Evolutionary conservation across 1,284 basidiomycete species (phyloP).

Genomic region (Singerocomus rubriflavus): DNA sequence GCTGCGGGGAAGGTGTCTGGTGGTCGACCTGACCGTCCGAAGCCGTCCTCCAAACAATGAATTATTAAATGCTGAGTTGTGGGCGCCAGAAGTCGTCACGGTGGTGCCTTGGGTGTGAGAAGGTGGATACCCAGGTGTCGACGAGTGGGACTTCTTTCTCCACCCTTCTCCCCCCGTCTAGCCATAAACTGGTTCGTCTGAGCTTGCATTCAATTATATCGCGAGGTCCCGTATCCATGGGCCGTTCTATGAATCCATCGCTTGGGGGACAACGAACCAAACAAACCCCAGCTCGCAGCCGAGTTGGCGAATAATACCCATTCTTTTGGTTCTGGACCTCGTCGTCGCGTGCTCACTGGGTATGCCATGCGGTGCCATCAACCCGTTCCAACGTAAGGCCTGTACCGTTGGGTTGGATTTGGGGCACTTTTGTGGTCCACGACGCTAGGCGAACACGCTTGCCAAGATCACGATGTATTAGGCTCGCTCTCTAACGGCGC

Average conservation of each 20-base stretch:
- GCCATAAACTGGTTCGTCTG: not conserved
- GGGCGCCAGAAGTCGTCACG: too few species aligned
- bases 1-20: too few species aligned
- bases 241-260: slow-evolving; percentile 1
- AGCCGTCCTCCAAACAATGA: too few species aligned
- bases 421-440: not conserved
- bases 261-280: not conserved
- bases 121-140: not conserved
- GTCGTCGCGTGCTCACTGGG: not conserved
- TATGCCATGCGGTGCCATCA: not conserved
- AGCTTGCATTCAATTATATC: slow-evolving; percentile 2
- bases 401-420: not conserved
- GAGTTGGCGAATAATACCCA: not conserved
- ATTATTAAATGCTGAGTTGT: too few species aligned
- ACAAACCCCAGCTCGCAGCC: not conserved
- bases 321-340: not conserved
- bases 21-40: too few species aligned
- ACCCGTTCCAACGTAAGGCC: slow-evolving; percentile 2
- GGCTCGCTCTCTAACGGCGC: slow-evolving; percentile 20
- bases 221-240: slow-evolving; percentile 12
- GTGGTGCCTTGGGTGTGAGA: not conserved
- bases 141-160: slow-evolving; percentile 3
- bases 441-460: slow-evolving; percentile 4
- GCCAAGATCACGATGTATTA: slow-evolving; percentile 1
- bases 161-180: slow-evolving; percentile 1